Percentiles rank a stretch among this genome's conserved stretches.
phyloP scores from a whole-genome alignment of 2,329 filamentous ascomycete species.

The Fusarium piperis region DNA sequence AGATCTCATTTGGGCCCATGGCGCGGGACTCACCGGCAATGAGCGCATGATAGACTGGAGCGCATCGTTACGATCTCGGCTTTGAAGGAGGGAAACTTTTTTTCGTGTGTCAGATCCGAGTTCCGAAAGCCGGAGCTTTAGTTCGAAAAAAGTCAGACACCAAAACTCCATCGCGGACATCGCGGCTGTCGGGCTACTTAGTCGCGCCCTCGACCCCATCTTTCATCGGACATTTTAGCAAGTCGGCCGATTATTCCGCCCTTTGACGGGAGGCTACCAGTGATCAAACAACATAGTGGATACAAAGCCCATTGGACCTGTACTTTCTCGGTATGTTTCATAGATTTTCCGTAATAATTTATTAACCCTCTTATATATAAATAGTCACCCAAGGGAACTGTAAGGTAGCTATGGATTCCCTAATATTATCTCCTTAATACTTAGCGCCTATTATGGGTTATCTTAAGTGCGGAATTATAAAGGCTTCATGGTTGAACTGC shows the following conservation, averaged over 20 bases:
- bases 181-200: slow-evolving; percentile 2
- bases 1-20: background rate
- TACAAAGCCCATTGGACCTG: background rate
- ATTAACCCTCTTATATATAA: too few species aligned
- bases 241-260: background rate
- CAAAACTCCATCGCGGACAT: background rate
- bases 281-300: background rate
- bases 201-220: background rate
- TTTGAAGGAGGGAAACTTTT: slow-evolving; percentile 2
- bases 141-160: background rate
- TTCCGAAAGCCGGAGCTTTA: slow-evolving; percentile 6
- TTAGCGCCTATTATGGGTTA: accelerated
- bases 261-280: background rate
- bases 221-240: background rate
- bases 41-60: slow-evolving; percentile 49
- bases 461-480: background rate
- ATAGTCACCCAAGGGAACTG: background rate
- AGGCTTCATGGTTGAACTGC: background rate
- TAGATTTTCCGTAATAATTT: too few species aligned
- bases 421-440: background rate
- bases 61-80: slow-evolving; percentile 40
- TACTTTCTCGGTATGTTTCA: too few species aligned
- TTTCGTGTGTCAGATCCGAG: background rate
- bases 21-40: slow-evolving; percentile 43
- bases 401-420: accelerated